Evolutionary conservation across 2,329 filamentous ascomycete species (phyloP), one percentile per base, ranked within the genome.

Genomic region (Fusarium miscanthi): DNA sequence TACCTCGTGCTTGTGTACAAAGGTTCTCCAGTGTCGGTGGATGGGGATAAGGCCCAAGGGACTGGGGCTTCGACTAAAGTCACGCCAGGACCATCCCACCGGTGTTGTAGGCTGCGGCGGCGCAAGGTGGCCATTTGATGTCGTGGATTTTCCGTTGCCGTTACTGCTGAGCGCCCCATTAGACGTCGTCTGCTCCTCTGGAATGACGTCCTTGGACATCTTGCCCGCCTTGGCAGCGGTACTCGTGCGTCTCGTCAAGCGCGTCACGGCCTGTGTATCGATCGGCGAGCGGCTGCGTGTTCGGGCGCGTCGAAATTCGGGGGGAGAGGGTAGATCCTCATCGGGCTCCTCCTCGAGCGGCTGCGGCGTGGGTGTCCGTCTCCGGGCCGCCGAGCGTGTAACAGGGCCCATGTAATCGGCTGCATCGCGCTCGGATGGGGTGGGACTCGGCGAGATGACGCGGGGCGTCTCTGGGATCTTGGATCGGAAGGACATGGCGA

Each of bases 1-100:
- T 59, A 99, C 95, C 84, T 99, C 96, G 82, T 99, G 95, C 78
- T 94, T 94, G 87, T 99, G 96, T 71, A 97, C 93, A 79, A 99
- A 94, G 33, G 89, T 92, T 76, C 94, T 90, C 89, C 96, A 99
- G 80, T 96, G 92, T 68, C 93, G 88, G 82, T 99, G 96, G 77
- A 99, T 95, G 5, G 96, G 96, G 69, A 99, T 99, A 53, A 98
- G 87, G 13, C 96, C 96, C 8, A 98, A 87, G 14, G 96, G 96
- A 77, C 94, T 97, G 6, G 96, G 96, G 76, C 94, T 97, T 71
- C 96, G 90, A 77, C 94, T 97, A 80, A 98, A 89, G 79, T 95
- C 93, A 68, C 93, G 90, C 93, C 94, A 97, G 81, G 88, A 93
- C 85, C 92, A 93, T 70, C 91, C 90, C 52, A 83, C 77, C 8